These are phyloP conservation scores for Byssothecium circinans DNA, from an alignment of 2,329 filamentous ascomycete species.

Conservation along the genomic window DNA sequence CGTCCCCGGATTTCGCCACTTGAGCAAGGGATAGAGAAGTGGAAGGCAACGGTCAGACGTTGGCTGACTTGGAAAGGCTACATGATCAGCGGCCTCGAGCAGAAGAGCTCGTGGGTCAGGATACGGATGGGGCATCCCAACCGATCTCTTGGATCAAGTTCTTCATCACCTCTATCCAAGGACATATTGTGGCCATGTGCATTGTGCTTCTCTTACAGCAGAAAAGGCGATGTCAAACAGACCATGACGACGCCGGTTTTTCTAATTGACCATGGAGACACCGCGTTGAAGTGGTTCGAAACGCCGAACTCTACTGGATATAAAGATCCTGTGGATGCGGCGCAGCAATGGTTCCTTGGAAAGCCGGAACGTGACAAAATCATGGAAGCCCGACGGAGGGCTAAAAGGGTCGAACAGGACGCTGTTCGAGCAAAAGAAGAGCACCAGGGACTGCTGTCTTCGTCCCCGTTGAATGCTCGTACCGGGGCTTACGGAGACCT, in stretches of 20 bases:
- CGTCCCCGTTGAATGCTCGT: slow-evolving; percentile 43
- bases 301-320: slow-evolving; percentile 34
- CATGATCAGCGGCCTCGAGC: slow-evolving; percentile 25
- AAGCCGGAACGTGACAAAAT: slow-evolving; percentile 40
- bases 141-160: slow-evolving; percentile 14
- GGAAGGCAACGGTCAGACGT: slow-evolving; percentile 36
- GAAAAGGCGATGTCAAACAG: background rate
- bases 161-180: slow-evolving; percentile 17
- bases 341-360: slow-evolving; percentile 41
- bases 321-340: slow-evolving; percentile 37
- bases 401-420: slow-evolving; percentile 52
- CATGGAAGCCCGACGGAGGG: slow-evolving; percentile 43
- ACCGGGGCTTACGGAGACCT: slow-evolving; percentile 39
- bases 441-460: slow-evolving; percentile 28
- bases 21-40: slow-evolving; percentile 36
- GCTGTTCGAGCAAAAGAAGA: slow-evolving; percentile 43
- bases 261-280: slow-evolving; percentile 5
- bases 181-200: slow-evolving; percentile 42
- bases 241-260: background rate
- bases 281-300: slow-evolving; percentile 34
- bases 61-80: slow-evolving; percentile 43
- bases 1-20: slow-evolving; percentile 23
- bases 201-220: slow-evolving; percentile 34
- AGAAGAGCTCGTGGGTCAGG: slow-evolving; percentile 33
- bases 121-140: slow-evolving; percentile 25